Evolutionary conservation across 257 asterid genomes (phyloP), one percentile per base, ranked within the genome.

Genomic region (Linaria vulgaris): DNA sequence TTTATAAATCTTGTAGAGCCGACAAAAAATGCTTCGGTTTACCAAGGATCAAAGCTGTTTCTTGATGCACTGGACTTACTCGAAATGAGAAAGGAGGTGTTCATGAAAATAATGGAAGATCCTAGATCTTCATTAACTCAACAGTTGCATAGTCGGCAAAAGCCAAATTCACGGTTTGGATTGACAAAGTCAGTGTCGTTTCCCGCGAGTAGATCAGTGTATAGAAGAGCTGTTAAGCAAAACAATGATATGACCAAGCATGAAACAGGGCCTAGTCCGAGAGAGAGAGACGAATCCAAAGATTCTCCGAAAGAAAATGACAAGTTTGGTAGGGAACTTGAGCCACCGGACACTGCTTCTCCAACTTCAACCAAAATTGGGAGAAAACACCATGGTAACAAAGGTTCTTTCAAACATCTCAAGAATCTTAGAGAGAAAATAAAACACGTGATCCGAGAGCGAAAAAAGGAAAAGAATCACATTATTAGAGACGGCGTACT

Each of bases 21-120:
- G 0, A 79, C 80, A 12, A 72, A 67, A 67, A 31, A 41, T 14
- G 73, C 82, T 38, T 75, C 94, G 0, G 69, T 63, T 49, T n/a
- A n/a, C n/a, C 86, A 85, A 51, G 94, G 87, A 45, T 89, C 97
- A 0, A 89, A 78, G 82, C 65, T 85, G 8, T 89, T 85, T 49
- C 73, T 85, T 75, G 86, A 87, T 69, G 97, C 97, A 2, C 52
- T 89, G 43, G 95, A 83, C 67, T 77, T 87, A 46, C 87, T 92
- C 24, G 65, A 89, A 64, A 66, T 89, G 69, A 83, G 94, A 72
- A 71, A 83, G 61, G 99, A 92, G 76, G 71, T 92, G 37, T 86
- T 91, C 81, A 12, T 83, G 78, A 82, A 83, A 50, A 84, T 87
- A 59, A 48, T 92, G 59, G 80, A 75, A 43, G 95, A 89, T 59